Percentiles rank a stretch among this genome's conserved stretches.
phyloP scores from a whole-genome alignment of 805 yeast genomes.

The Zygotorulaspora sp. region DNA sequence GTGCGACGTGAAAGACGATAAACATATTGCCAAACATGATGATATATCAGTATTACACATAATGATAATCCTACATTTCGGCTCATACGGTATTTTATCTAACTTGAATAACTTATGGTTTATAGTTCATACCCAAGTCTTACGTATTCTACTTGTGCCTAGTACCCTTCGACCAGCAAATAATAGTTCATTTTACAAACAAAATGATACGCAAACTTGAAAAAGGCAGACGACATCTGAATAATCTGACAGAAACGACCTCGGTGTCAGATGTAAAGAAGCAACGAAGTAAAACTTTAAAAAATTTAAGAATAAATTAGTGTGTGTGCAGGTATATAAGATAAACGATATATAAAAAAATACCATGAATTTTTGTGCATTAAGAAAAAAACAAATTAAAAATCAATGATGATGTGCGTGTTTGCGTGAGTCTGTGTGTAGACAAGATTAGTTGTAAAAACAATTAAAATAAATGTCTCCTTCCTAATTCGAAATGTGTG shows the following conservation, averaged over 20 bases:
- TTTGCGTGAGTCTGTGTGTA: constrained; percentile 13
- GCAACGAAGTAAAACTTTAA: too few relatives aligned
- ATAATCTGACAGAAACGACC: too few relatives aligned
- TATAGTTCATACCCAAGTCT: too few relatives aligned
- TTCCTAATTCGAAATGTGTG: constrained; percentile 8
- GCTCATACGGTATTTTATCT: too few relatives aligned
- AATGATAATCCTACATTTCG: too few relatives aligned
- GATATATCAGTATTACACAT: neutral
- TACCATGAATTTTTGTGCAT: constrained; percentile 16
- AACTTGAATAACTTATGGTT: too few relatives aligned
- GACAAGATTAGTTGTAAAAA: constrained; percentile 2
- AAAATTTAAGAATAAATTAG: constrained; percentile 11
- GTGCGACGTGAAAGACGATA: neutral
- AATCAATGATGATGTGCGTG: constrained; percentile 13
- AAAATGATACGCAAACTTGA: too few relatives aligned
- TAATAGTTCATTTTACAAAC: too few relatives aligned
- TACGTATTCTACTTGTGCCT: too few relatives aligned
- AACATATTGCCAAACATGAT: neutral
- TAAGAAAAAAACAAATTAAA: constrained; percentile 13
- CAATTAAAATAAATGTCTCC: constrained; percentile 4
- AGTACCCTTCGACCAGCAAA: too few relatives aligned
- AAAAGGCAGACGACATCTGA: too few relatives aligned
- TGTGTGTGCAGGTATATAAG: constrained; percentile 18
- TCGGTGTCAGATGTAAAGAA: too few relatives aligned
- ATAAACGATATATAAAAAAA: constrained; percentile 10